A percentile compares a stretch with the other conserved stretches of the same genome.
These are phyloP conservation scores for Rhizophagus clarus DNA, from an alignment of 192 early-diverging fungal genomes.

Conservation along the genomic window DNA sequence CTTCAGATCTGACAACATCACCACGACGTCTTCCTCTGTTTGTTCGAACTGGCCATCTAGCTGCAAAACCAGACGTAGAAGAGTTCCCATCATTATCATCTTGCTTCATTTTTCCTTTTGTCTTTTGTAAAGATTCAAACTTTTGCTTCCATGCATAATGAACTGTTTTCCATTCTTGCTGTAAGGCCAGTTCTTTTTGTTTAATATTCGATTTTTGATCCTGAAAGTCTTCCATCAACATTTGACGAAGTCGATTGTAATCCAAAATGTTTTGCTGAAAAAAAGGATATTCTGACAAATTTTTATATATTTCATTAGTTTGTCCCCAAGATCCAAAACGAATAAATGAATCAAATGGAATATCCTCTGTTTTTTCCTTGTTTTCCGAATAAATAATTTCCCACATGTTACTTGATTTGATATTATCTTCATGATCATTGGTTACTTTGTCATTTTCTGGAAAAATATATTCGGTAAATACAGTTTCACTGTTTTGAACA, in stretches of 20 bases:
- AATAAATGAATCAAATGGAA: not conserved
- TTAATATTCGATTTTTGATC: constrained; percentile 35
- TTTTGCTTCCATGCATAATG: constrained; percentile 55
- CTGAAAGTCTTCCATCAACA: constrained; percentile 35
- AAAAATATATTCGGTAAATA: not conserved
- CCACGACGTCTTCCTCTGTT: constrained; percentile 41
- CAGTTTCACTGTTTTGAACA: not conserved
- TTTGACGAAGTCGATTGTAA: constrained; percentile 34
- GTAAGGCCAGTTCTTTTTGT: constrained; percentile 45
- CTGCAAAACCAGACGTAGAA: not conserved
- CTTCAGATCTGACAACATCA: constrained; percentile 77
- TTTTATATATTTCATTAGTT: constrained; percentile 35
- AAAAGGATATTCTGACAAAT: constrained; percentile 48
- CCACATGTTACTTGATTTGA: not conserved
- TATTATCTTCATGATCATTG: not conserved
- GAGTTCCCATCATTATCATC: not conserved
- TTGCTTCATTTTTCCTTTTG: constrained; percentile 34
- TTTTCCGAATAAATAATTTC: not conserved
- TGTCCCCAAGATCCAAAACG: not conserved
- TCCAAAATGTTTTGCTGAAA: constrained; percentile 46
- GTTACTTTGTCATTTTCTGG: not conserved
- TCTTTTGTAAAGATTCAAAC: constrained; percentile 44
- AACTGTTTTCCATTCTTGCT: constrained; percentile 48
- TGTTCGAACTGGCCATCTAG: constrained; percentile 25
- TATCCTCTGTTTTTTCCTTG: not conserved